phyloP scores from a whole-genome alignment of 768 basidiomycete species.

The Sistotremastrum suecicum region DNA sequence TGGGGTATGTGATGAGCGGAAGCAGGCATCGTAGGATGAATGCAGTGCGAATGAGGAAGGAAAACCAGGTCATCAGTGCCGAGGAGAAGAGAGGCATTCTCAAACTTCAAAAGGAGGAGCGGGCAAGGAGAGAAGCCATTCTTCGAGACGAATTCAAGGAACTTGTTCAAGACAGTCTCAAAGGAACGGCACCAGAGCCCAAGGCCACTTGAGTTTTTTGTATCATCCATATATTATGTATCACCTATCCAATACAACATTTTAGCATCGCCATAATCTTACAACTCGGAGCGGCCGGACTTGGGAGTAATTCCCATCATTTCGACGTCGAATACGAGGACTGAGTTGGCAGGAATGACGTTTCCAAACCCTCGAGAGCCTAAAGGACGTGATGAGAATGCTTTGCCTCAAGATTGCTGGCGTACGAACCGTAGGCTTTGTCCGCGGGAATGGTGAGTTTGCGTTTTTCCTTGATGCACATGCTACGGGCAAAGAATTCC shows the following conservation, averaged over 20 bases:
- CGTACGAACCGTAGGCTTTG: slow-evolving; percentile 66
- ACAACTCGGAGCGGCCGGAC: slow-evolving; percentile 40
- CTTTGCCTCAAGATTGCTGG: neutral
- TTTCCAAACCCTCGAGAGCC: slow-evolving; percentile 63
- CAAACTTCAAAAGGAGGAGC: slow-evolving; percentile 90
- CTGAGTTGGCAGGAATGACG: slow-evolving; percentile 66
- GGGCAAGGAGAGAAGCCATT: slow-evolving; percentile 78
- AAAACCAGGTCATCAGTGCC: slow-evolving; percentile 98
- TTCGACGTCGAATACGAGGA: slow-evolving; percentile 79
- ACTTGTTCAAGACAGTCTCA: slow-evolving; percentile 64
- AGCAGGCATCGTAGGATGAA: slow-evolving; percentile 94
- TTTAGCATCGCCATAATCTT: slow-evolving; percentile 5
- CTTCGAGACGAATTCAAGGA: slow-evolving; percentile 83
- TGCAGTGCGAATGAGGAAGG: slow-evolving; percentile 95
- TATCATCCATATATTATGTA: no score
- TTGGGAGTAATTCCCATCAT: slow-evolving; percentile 47
- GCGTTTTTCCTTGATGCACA: slow-evolving; percentile 83
- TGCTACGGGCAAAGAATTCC: slow-evolving; percentile 23
- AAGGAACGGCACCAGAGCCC: slow-evolving; percentile 20
- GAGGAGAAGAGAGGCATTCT: slow-evolving; percentile 96
- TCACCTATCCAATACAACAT: neutral
- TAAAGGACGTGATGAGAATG: slow-evolving; percentile 13
- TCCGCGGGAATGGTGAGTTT: slow-evolving; percentile 72
- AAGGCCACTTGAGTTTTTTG: no score
- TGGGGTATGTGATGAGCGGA: slow-evolving; percentile 98